Evolutionary conservation across 306 rosid species (phyloP), one percentile per base, ranked within the genome.

Genomic region (Oxytropis ochrocephala): DNA sequence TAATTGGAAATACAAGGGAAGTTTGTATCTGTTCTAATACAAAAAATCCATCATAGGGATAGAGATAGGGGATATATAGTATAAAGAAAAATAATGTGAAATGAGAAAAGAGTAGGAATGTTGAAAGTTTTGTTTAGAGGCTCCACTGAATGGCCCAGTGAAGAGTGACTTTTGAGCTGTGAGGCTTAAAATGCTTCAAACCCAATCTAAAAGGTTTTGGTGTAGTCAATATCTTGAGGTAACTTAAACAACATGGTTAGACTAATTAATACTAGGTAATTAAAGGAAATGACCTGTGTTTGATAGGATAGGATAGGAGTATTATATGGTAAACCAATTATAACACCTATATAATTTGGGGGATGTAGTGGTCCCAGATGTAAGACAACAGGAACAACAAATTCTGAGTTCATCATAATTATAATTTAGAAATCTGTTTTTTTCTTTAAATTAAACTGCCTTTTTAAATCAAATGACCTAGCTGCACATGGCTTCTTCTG

Each of bases 401-500:
- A 41, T 53, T 32, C 13, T 8, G 36, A 10, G 0, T 58, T 33
- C 8, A 35, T 14, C 13, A 13, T 58, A 16, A n/a, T n/a, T 47
- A 18, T 29, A 5, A 12, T 46, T 50, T 39, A 43, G 8, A 52
- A 57, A 66, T 7, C 6, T 29, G 13, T 7, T 46, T 5, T 36
- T 46, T 5, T 36, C 7, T 47, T 55, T 17, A 35, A 8, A 61
- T 24, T 21, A 14, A 70, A 19, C 49, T 0, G 3, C 7, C 69
- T 14, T 65, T 57, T 59, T 72, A 74, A 57, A 57, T 13, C 6
- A 41, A 66, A 57, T 27, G 32, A 12, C 41, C 55, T 62, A 68
- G 64, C 64, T 58, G 29, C 79, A 79, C 76, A 79, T 79, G 79
- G 48, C 18, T 49, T 24, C 41, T 12, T 67, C 16, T 13, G 44